These are phyloP conservation scores for Mrakiaceae sp. DNA, from an alignment of 1,284 basidiomycete genomes.

Conservation along the genomic window DNA sequence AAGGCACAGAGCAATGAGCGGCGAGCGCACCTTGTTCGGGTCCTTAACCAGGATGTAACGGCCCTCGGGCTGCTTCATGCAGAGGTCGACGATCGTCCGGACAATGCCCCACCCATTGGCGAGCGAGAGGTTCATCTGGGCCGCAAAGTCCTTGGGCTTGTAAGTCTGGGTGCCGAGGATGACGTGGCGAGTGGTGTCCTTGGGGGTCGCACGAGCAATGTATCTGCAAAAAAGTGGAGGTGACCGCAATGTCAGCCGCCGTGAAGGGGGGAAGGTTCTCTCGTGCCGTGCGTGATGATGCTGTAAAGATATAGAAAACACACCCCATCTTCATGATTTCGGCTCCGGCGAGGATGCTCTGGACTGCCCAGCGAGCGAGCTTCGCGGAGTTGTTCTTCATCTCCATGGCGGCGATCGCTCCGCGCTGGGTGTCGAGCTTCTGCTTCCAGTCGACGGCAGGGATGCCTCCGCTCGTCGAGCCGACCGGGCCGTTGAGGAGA, in stretches of 20 bases:
- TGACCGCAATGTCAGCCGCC: too few species aligned
- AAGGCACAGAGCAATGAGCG: conserved; percentile 16
- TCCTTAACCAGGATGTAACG: conserved; percentile 93
- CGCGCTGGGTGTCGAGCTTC: conserved; percentile 90
- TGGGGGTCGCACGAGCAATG: conserved; percentile 85
- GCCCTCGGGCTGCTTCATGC: conserved; percentile 89
- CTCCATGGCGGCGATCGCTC: conserved; percentile 96
- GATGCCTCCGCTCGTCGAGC: conserved; percentile 50
- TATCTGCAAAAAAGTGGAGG: conserved; percentile 43
- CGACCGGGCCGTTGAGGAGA: conserved; percentile 69
- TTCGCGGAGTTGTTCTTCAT: conserved; percentile 99
- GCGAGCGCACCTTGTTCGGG: conserved; percentile 71
- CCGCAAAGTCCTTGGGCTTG: conserved; percentile 88
- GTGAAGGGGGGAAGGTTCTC: conserved; percentile 15
- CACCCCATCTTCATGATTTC: conserved; percentile 97
- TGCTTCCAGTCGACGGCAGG: conserved; percentile 90
- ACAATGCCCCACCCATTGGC: conserved; percentile 99
- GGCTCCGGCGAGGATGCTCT: conserved; percentile 89
- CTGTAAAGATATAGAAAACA: conserved; percentile 26
- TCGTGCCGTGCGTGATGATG: background rate
- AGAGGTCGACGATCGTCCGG: conserved; percentile 79
- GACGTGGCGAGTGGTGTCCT: conserved; percentile 89
- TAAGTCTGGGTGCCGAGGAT: conserved; percentile 90
- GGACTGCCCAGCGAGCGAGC: conserved; percentile 93
- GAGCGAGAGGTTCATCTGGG: conserved; percentile 89